Evolutionary conservation across 2,329 filamentous ascomycete genomes (phyloP), one percentile per base, ranked within the genome.

Genomic region (Bipolaris zeicola): DNA sequence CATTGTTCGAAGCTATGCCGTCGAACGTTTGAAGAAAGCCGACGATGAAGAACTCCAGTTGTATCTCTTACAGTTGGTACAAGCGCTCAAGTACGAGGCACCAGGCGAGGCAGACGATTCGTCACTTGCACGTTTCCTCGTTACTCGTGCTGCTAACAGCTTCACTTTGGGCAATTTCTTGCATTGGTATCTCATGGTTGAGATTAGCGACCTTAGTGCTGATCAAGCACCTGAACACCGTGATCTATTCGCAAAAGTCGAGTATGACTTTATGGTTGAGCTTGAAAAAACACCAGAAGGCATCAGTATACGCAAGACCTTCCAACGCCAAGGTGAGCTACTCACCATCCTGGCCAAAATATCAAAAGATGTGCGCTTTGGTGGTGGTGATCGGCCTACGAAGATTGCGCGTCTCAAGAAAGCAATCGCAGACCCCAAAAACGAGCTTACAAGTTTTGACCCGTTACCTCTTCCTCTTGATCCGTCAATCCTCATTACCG

Each of bases 131-230:
- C 87, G 86, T 22, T 99, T 99, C 71, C 82, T 99, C 3, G 95
- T 99, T 53, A 87, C 90, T 1, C 86, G 95, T 34, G 96, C 95
- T 3, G 89, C 91, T 13, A 87, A 89, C 60, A 98, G 96, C 70
- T 91, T 97, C 69, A 89, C 90, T 57, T 83, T 99, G 1, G 95
- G 94, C 28, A 99, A 96, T 73, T 96, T 96, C 77, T 86, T 99
- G 51, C 91, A 97, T 75, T 99, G 95, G 95, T 99, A 98, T 75
- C 83, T 99, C 2, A 97, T 97, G 88, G 95, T 99, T 1, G 96
- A 99, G 77, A 96, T 93, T 65, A 92, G 96, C 66, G 94, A 97
- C 73, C 77, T 79, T 37, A 92, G 89, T 63, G 86, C 87, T 3
- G 89, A 92, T 41, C 91, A 93, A 66, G 84, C 87, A 20, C 82